Conservation (phyloP, 352 stramenopile genomes). For the Pythium folliculosum region DNA sequence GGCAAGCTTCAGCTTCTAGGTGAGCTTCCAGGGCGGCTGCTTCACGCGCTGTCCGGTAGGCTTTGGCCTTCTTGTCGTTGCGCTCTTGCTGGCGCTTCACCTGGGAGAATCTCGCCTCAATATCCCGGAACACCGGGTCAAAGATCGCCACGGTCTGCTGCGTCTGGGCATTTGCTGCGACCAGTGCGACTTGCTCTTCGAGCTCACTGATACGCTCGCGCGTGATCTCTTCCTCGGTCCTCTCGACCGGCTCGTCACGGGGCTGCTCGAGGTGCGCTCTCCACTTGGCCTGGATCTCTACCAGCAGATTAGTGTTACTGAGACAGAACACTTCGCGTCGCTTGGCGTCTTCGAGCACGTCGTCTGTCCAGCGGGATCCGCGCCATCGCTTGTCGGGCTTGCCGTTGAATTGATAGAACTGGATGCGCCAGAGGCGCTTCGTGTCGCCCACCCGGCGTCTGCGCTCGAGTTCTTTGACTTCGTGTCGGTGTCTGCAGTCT, state of each 20-base stretch:
- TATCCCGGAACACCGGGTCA: conserved; percentile 57
- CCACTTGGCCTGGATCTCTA: conserved; percentile 60
- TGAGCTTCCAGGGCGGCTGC: not conserved
- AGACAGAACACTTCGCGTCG: conserved; percentile 51
- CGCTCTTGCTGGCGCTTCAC: conserved; percentile 37
- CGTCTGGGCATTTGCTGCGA: conserved; percentile 48
- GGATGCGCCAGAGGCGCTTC: conserved; percentile 50
- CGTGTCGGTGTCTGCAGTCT: conserved; percentile 49
- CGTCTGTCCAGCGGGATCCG: conserved; percentile 42
- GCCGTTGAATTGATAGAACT: conserved; percentile 51
- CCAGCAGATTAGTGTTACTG: conserved; percentile 50
- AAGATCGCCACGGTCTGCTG: conserved; percentile 68
- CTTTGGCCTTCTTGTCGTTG: conserved; percentile 13
- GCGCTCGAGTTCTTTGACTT: conserved; percentile 38
- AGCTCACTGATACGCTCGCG: conserved; percentile 28
- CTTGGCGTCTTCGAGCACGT: conserved; percentile 56
- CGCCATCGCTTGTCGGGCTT: conserved; percentile 65
- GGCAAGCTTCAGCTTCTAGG: not conserved
- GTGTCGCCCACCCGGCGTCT: conserved; percentile 52
- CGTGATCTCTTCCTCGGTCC: conserved; percentile 28
- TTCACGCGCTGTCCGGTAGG: not conserved
- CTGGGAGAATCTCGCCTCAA: conserved; percentile 45
- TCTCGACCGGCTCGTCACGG: not conserved
- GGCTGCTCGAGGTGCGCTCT: conserved; percentile 27
- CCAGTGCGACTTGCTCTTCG: conserved; percentile 48